Percentiles rank a stretch among this genome's conserved stretches.
phyloP scores from a whole-genome alignment of 192 early-diverging fungal species.

The Neocallimastix lanati region DNA sequence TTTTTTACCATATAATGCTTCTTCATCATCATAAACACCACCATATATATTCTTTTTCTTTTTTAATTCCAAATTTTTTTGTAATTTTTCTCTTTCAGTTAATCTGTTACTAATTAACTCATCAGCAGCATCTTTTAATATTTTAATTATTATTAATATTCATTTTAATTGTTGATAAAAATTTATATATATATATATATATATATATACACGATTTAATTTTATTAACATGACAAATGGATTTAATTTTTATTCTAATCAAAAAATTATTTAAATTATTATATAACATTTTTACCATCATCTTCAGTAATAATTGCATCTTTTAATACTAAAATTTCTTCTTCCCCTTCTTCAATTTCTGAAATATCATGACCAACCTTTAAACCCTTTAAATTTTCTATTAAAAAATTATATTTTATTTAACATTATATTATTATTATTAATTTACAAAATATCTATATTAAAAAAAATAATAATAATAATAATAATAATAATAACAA shows the following conservation, averaged over 20 bases:
- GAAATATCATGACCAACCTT: constrained; percentile 50
- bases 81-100: constrained; percentile 40
- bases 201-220: too few relatives aligned
- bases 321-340: constrained; percentile 71
- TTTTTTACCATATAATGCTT: constrained; percentile 24
- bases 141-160: too few relatives aligned
- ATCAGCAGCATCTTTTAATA: constrained; percentile 35
- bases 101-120: constrained; percentile 51
- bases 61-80: constrained; percentile 58
- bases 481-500: too few relatives aligned
- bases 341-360: constrained; percentile 46
- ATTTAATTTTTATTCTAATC: too few relatives aligned
- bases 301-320: constrained; percentile 54
- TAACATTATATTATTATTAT: too few relatives aligned
- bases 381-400: constrained; percentile 48
- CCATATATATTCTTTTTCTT: constrained; percentile 44
- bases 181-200: too few relatives aligned
- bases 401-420: background rate
- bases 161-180: too few relatives aligned
- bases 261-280: too few relatives aligned
- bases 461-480: too few relatives aligned
- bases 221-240: too few relatives aligned
- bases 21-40: constrained; percentile 58
- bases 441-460: too few relatives aligned
- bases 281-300: too few relatives aligned